phyloP scores from a whole-genome alignment of 1,284 basidiomycete species.

The Pisolithus thermaeus region DNA sequence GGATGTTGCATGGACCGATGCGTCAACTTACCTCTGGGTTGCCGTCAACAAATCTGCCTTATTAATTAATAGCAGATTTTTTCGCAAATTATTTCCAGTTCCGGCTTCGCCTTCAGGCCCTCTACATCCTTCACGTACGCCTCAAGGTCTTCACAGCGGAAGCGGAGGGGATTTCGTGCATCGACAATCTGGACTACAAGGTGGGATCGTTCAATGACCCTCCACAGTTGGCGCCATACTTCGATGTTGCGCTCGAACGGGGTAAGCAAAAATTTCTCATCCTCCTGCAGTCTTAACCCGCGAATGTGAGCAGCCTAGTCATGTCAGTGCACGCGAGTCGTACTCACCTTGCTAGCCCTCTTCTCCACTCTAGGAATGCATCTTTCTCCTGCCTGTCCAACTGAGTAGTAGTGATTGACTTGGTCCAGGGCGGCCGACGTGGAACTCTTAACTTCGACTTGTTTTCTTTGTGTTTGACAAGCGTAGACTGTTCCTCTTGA shows the following conservation, averaged over 20 bases:
- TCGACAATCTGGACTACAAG: slow-evolving; percentile 95
- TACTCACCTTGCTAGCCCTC: slow-evolving; percentile 77
- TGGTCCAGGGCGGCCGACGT: slow-evolving; percentile 81
- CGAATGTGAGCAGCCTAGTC: background rate
- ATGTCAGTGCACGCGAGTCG: slow-evolving; percentile 14
- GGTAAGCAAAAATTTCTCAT: slow-evolving; percentile 78
- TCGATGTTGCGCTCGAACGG: slow-evolving; percentile 96
- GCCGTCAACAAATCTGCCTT: slow-evolving; percentile 92
- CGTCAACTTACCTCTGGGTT: slow-evolving; percentile 66
- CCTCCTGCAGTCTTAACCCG: slow-evolving; percentile 63
- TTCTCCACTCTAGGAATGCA: slow-evolving; percentile 86
- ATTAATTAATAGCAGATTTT: slow-evolving; percentile 86
- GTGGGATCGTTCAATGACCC: slow-evolving; percentile 90
- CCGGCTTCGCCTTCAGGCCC: slow-evolving; percentile 72
- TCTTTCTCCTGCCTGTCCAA: slow-evolving; percentile 86
- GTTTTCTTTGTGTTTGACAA: slow-evolving; percentile 70
- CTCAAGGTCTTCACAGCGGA: slow-evolving; percentile 91
- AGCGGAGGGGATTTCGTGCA: slow-evolving; percentile 86
- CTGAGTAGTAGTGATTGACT: slow-evolving; percentile 67
- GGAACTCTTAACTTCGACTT: slow-evolving; percentile 76
- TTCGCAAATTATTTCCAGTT: slow-evolving; percentile 65
- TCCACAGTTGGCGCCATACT: slow-evolving; percentile 96
- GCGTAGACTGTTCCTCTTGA: slow-evolving; percentile 75
- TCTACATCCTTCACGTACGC: slow-evolving; percentile 80
- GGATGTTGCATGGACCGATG: background rate